phyloP scores from a whole-genome alignment of 768 basidiomycete species.

The Lyophyllum atratum region DNA sequence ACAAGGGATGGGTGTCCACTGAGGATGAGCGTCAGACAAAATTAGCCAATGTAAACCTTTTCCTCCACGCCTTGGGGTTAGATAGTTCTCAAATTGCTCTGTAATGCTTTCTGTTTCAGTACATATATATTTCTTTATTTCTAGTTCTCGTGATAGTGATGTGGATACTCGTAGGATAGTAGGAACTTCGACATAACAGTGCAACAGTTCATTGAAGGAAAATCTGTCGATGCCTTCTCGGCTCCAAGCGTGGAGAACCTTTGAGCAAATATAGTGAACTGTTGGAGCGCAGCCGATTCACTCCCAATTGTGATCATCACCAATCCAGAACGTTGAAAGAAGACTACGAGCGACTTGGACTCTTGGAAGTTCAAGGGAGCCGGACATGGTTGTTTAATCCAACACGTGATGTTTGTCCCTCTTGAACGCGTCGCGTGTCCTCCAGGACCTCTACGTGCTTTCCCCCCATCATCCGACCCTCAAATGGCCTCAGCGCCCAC shows the following conservation, averaged over 20 bases:
- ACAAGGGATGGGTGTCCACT: conserved; percentile 70
- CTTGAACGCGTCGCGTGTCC: background rate
- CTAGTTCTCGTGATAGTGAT: background rate
- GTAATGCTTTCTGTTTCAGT: conserved; percentile 31
- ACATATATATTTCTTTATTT: conserved; percentile 9
- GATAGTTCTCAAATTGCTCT: conserved; percentile 70
- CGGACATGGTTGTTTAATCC: background rate
- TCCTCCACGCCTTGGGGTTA: conserved; percentile 76
- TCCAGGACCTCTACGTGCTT: background rate
- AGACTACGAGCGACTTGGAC: background rate
- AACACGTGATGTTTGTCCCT: background rate
- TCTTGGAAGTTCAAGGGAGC: background rate
- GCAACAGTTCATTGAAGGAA: too few species aligned
- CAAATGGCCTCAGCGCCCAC: conserved; percentile 37
- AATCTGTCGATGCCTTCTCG: too few species aligned
- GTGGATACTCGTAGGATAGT: too few species aligned
- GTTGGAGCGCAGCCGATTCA: too few species aligned
- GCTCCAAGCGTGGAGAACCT: too few species aligned
- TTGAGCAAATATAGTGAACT: too few species aligned
- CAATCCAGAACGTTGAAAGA: background rate
- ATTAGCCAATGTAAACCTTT: conserved; percentile 91
- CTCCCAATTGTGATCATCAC: too few species aligned
- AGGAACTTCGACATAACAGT: too few species aligned
- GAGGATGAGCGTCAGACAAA: conserved; percentile 78
- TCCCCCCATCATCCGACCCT: background rate